phyloP scores from a whole-genome alignment of 176 grass and related monocot species.

The Pharus latifolius region DNA sequence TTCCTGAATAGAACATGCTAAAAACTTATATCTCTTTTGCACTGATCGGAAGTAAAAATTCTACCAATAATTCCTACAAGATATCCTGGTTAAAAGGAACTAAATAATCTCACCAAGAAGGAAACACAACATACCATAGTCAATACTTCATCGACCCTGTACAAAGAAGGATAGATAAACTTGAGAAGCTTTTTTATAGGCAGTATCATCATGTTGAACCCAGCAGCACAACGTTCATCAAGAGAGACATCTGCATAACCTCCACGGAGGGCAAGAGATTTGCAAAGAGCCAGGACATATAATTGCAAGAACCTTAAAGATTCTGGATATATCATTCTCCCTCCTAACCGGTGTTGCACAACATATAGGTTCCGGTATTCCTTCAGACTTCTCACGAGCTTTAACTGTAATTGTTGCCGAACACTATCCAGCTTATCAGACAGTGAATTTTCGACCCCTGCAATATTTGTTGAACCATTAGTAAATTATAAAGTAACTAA shows the following conservation, averaged over 20 bases:
- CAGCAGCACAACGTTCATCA: conserved; percentile 88
- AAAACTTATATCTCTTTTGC: not conserved
- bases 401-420: conserved; percentile 82
- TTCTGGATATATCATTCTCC: conserved; percentile 82
- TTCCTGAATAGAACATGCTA: not conserved
- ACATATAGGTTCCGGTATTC: conserved; percentile 79
- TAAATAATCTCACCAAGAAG: not conserved
- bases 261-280: conserved; percentile 78
- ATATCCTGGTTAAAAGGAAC: not conserved
- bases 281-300: conserved; percentile 61
- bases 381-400: conserved; percentile 85
- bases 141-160: conserved; percentile 67
- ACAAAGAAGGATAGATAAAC: conserved; percentile 84
- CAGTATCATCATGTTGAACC: conserved; percentile 86
- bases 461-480: not conserved
- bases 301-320: conserved; percentile 78
- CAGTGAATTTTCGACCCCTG: conserved; percentile 88
- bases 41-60: not conserved
- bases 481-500: conserved; percentile 10
- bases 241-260: conserved; percentile 82
- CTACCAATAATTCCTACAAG: not conserved
- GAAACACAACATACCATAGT: conserved; percentile 50
- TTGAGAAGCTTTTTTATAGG: conserved; percentile 50
- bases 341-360: conserved; percentile 77
- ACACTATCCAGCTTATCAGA: conserved; percentile 87